Percentiles rank a stretch among this genome's conserved stretches.
Evolutionary conservation across 257 asterid species (phyloP).

Genomic region (Solanum medicagineum): DNA sequence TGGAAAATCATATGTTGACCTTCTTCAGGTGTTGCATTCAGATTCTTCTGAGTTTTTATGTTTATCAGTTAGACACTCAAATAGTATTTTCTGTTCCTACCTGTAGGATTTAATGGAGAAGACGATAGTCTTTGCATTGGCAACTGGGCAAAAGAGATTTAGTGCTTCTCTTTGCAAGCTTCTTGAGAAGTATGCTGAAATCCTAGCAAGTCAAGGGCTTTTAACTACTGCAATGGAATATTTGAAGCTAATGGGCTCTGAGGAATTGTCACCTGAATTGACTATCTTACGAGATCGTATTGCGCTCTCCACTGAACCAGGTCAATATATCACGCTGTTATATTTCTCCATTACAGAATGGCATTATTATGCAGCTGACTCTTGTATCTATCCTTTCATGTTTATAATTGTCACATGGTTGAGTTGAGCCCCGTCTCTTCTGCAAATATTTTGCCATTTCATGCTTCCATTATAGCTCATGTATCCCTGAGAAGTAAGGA

Average conservation of each 20-base stretch:
- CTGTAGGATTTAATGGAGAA: conserved; percentile 92
- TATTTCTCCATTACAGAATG: background rate
- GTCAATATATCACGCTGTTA: conserved; percentile 12
- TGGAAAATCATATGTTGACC: conserved; percentile 75
- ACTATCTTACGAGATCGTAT: conserved; percentile 77
- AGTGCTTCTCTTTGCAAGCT: conserved; percentile 80
- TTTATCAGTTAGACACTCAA: background rate
- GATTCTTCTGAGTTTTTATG: background rate
- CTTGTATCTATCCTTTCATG: background rate
- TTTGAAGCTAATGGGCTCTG: conserved; percentile 81
- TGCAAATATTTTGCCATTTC: background rate
- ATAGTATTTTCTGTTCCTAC: conserved; percentile 5
- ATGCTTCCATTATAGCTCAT: background rate
- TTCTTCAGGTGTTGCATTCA: conserved; percentile 52
- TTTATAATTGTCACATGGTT: background rate
- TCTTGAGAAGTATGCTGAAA: conserved; percentile 95
- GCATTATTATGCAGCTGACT: background rate
- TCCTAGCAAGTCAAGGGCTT: conserved; percentile 94
- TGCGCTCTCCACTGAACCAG: conserved; percentile 65
- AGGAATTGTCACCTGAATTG: conserved; percentile 84
- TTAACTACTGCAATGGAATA: conserved; percentile 85
- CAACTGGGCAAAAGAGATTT: conserved; percentile 76
- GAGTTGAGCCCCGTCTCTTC: background rate
- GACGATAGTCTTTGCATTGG: conserved; percentile 86
- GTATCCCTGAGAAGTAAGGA: background rate